These are phyloP conservation scores for Nothopassalora personata DNA, from an alignment of 2,329 filamentous ascomycete genomes.

Conservation along the genomic window DNA sequence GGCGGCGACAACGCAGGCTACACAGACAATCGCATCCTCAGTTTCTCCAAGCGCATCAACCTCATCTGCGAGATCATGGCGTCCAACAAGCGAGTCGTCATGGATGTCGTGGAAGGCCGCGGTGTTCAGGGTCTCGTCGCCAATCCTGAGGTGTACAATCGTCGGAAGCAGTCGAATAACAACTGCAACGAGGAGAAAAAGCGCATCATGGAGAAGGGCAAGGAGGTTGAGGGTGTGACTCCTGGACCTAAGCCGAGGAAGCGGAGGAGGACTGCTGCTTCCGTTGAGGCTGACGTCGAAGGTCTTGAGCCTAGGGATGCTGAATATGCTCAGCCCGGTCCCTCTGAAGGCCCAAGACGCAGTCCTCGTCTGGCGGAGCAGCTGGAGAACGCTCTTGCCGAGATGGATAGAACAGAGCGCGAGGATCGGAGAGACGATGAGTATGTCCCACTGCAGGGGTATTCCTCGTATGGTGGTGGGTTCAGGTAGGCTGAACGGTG, in stretches of 20 bases:
- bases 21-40: slow-evolving; percentile 5
- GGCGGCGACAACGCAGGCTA: slow-evolving; percentile 18
- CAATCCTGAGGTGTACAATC: slow-evolving; percentile 16
- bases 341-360: background rate
- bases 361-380: background rate
- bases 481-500: background rate
- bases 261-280: background rate
- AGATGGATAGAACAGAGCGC: background rate
- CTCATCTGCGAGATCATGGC: slow-evolving; percentile 8
- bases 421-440: background rate
- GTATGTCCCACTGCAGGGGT: background rate
- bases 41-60: slow-evolving; percentile 12
- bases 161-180: slow-evolving; percentile 18
- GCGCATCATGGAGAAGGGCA: slow-evolving; percentile 18
- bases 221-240: slow-evolving; percentile 6
- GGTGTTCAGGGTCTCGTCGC: slow-evolving; percentile 19
- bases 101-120: slow-evolving; percentile 22
- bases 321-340: background rate
- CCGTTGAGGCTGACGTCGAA: background rate
- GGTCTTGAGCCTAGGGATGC: background rate
- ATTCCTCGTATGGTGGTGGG: background rate
- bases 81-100: slow-evolving; percentile 16
- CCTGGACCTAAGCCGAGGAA: slow-evolving; percentile 2
- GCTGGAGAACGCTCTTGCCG: background rate
- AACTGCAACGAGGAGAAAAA: slow-evolving; percentile 21